Evolutionary conservation across 768 basidiomycete species (phyloP), one percentile per base, ranked within the genome.

Genomic region (Boletus insuetus): DNA sequence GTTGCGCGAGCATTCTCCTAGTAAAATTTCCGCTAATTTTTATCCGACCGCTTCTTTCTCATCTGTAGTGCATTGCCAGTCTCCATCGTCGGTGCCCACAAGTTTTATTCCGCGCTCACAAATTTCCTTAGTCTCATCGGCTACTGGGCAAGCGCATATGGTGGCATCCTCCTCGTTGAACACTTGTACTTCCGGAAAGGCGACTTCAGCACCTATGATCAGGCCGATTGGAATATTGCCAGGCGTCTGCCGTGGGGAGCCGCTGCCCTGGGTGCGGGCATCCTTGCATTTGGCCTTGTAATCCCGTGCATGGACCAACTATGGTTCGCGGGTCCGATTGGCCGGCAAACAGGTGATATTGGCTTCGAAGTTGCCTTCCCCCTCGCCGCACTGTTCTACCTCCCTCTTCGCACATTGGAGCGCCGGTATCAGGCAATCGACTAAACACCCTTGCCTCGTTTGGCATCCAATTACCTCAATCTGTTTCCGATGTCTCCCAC

Each of bases 261-360:
- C 20, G 84, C 89, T 4, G 88, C 87, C 3, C 58, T 87, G 6
- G 52, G 74, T 0, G 77, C 89, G 0, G 76, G 77, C 46, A 52
- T 75, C 0, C 73, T 80, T 13, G 74, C 83, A 3, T 83, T 83
- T 51, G 81, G 72, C 8, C 73, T 89, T 20, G 71, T 85, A 22
- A 72, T 90, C 6, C 83, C 86, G 6, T 82, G 75, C 47, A 91
- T 91, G 82, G 73, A 80, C 54, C 87, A 92, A 62, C 80, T 75
- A 14, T 90, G 84, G 82, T 91, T 82, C 64, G 69, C 73, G 4
- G 89, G 89, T 1, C 88, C 87, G 0, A 83, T 91, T 19, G 88
- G 87, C 4, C 60, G 65, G 35, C 72, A 63, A 9, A 76, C 84
- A 12, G 89, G 89, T 3, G 89, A 91, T 67, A 82, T 91, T 49